These are phyloP conservation scores for Bipolaris victoriae DNA, from an alignment of 2,329 filamentous ascomycete species.

Conservation along the genomic window DNA sequence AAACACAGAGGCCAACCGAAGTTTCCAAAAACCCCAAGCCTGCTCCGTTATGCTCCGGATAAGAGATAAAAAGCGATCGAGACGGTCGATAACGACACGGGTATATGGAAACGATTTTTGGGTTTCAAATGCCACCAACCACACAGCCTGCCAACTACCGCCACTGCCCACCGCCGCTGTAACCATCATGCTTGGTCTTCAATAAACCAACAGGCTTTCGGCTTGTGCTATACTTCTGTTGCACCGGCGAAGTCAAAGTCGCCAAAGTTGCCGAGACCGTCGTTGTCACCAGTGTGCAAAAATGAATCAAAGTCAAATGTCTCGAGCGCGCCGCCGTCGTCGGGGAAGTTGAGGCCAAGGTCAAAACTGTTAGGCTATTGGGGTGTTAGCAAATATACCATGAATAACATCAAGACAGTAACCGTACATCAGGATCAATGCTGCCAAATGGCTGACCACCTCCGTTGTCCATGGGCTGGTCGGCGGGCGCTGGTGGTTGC, in stretches of 20 bases:
- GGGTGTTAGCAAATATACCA: slow-evolving; percentile 35
- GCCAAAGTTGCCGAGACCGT: slow-evolving; percentile 42
- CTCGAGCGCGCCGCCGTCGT: slow-evolving; percentile 67
- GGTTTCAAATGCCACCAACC: slow-evolving; percentile 3
- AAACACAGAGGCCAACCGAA: slow-evolving; percentile 5
- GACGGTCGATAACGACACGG: slow-evolving; percentile 8
- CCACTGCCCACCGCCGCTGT: not conserved
- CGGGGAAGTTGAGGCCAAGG: slow-evolving; percentile 54
- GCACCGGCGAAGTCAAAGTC: slow-evolving; percentile 47
- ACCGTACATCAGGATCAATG: slow-evolving; percentile 46
- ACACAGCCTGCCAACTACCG: not conserved
- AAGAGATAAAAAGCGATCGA: slow-evolving; percentile 11
- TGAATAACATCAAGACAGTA: not conserved
- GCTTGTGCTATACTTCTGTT: slow-evolving; percentile 31
- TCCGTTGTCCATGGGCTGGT: slow-evolving; percentile 44
- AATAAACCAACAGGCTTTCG: not conserved
- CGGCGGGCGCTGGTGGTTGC: slow-evolving; percentile 43
- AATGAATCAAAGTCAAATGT: slow-evolving; percentile 73
- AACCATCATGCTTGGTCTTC: not conserved
- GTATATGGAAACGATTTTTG: slow-evolving; percentile 10
- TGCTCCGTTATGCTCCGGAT: slow-evolving; percentile 4
- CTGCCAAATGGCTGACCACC: slow-evolving; percentile 49
- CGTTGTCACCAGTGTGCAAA: slow-evolving; percentile 61
- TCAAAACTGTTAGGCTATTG: slow-evolving; percentile 43
- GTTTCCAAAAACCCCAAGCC: slow-evolving; percentile 7